Evolutionary conservation across 768 basidiomycete species (phyloP).

Genomic region (Rhizopogon roseolus): DNA sequence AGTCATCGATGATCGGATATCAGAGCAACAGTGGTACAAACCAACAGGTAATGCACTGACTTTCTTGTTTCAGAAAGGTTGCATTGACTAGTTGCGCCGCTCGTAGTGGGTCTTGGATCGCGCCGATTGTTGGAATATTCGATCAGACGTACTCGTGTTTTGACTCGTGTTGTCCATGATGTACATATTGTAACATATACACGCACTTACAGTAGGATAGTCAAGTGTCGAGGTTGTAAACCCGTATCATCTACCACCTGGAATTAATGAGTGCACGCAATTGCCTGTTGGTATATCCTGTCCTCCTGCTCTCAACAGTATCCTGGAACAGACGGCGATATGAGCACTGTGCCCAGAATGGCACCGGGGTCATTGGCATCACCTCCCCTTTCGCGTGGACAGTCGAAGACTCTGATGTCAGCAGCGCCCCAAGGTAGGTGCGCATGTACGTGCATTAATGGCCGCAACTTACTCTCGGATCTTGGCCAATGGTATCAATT

Average conservation of each 20-base stretch:
- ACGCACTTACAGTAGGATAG: too few species aligned
- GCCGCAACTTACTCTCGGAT: constrained; percentile 21
- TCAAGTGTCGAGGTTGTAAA: too few species aligned
- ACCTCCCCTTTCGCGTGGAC: constrained; percentile 41
- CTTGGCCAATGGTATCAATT: constrained; percentile 37
- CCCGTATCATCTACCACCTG: too few species aligned
- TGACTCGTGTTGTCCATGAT: too few species aligned
- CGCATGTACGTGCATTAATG: constrained; percentile 7
- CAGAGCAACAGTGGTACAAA: constrained; percentile 37
- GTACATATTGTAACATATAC: too few species aligned
- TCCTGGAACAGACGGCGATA: constrained; percentile 29
- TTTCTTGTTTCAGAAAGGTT: too few species aligned
- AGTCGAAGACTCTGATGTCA: constrained; percentile 41
- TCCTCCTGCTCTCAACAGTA: constrained; percentile 36
- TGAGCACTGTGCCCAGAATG: constrained; percentile 25
- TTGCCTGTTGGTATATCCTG: constrained; percentile 37
- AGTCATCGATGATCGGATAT: constrained; percentile 57
- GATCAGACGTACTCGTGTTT: too few species aligned
- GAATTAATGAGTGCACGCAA: too few species aligned
- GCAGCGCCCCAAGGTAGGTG: constrained; percentile 37
- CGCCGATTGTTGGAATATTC: constrained; percentile 35
- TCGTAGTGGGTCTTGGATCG: constrained; percentile 46
- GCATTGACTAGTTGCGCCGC: too few species aligned
- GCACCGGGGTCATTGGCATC: constrained; percentile 34
- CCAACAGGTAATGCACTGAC: constrained; percentile 36